A percentile compares a stretch with the other conserved stretches of the same genome.
Evolutionary conservation across 2,329 filamentous ascomycete species (phyloP).

Genomic region (Diplocarpon rosae): DNA sequence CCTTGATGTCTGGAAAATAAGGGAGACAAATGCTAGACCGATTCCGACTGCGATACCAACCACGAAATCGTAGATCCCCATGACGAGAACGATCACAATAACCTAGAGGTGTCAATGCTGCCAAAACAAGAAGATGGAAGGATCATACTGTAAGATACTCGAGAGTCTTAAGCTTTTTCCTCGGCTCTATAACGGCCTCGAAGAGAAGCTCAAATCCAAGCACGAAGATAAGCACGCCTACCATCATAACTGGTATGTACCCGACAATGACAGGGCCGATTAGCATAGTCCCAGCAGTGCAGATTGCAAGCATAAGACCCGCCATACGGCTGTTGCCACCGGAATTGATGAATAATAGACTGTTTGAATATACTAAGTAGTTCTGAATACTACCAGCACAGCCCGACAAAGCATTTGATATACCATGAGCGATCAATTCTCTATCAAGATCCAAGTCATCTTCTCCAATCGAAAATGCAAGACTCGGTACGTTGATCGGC

Average conservation of each 20-base stretch:
- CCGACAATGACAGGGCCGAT: slow-evolving; percentile 82
- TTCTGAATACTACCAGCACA: slow-evolving; percentile 84
- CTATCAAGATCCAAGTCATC: slow-evolving; percentile 86
- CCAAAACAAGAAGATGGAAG: slow-evolving; percentile 1
- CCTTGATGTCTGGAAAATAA: slow-evolving; percentile 83
- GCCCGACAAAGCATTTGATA: slow-evolving; percentile 87
- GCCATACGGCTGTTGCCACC: slow-evolving; percentile 81
- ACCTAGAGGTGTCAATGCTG: slow-evolving; percentile 36
- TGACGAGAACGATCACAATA: slow-evolving; percentile 79
- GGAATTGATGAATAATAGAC: slow-evolving; percentile 88
- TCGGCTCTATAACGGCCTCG: slow-evolving; percentile 81
- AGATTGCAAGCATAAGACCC: slow-evolving; percentile 69
- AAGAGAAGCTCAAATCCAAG: slow-evolving; percentile 85
- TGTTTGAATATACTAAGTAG: slow-evolving; percentile 96
- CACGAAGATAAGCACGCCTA: slow-evolving; percentile 88
- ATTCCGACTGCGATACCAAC: slow-evolving; percentile 89
- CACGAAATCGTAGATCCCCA: slow-evolving; percentile 96
- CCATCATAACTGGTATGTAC: slow-evolving; percentile 93
- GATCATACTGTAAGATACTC: slow-evolving; percentile 78
- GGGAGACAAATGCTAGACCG: slow-evolving; percentile 77
- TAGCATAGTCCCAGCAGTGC: slow-evolving; percentile 73
- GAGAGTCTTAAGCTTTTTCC: slow-evolving; percentile 73
- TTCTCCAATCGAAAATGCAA: slow-evolving; percentile 82
- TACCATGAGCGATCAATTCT: slow-evolving; percentile 83
- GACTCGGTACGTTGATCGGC: slow-evolving; percentile 91